Evolutionary conservation across 495 filamentous ascomycete genomes (phyloP).

Genomic region (Hyaloscypha hepaticicola): DNA sequence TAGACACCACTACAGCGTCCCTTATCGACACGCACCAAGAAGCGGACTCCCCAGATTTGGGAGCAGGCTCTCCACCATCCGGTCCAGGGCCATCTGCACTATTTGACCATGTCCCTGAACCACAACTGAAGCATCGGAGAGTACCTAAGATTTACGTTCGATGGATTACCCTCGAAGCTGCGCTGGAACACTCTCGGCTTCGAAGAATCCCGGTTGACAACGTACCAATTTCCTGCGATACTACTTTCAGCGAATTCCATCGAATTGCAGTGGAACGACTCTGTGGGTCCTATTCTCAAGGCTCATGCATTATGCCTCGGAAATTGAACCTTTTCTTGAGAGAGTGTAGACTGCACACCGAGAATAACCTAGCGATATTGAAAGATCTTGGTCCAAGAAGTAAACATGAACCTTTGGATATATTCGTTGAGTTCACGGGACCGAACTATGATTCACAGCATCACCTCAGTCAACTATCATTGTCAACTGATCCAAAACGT

Average conservation of each 20-base stretch:
- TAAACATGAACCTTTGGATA: conserved; percentile 16
- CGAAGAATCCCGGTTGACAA: conserved; percentile 15
- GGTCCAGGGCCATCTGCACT: background rate
- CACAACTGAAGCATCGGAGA: background rate
- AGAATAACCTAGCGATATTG: conserved; percentile 19
- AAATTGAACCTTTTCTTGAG: conserved; percentile 18
- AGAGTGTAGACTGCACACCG: conserved; percentile 18
- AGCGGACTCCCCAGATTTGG: background rate
- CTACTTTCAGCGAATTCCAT: conserved; percentile 15
- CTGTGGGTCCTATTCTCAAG: background rate
- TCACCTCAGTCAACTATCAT: conserved; percentile 10
- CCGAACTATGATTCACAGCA: background rate
- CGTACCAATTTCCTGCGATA: conserved; percentile 2
- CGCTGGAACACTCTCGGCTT: conserved; percentile 13
- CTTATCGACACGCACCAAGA: background rate
- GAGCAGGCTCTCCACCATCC: background rate
- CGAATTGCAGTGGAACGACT: conserved; percentile 17
- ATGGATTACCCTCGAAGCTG: conserved; percentile 21
- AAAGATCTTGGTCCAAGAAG: conserved; percentile 9
- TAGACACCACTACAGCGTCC: background rate
- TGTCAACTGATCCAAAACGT: conserved; percentile 3
- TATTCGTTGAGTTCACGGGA: conserved; percentile 21
- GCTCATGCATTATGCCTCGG: conserved; percentile 4
- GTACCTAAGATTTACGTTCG: conserved; percentile 11
- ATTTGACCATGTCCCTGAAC: background rate